These are phyloP conservation scores for Violaceomyces palustris DNA, from an alignment of 1,284 basidiomycete genomes.

Conservation along the genomic window DNA sequence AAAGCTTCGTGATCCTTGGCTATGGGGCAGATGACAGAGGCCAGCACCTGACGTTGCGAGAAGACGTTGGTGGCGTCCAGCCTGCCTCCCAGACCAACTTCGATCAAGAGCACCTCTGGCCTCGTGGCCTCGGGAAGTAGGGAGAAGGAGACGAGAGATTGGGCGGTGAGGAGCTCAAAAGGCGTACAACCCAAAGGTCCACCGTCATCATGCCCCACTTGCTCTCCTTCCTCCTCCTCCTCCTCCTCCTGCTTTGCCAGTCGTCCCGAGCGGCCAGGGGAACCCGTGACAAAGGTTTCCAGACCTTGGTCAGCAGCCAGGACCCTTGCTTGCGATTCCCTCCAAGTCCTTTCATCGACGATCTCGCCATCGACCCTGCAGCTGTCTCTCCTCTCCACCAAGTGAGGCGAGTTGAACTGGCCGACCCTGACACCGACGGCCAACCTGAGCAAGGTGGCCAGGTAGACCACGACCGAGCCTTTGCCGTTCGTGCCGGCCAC, in stretches of 20 bases:
- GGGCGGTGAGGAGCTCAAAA: conserved; percentile 57
- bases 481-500: conserved; percentile 97
- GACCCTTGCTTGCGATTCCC: conserved; percentile 58
- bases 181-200: conserved; percentile 31
- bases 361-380: conserved; percentile 66
- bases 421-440: conserved; percentile 62
- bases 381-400: conserved; percentile 71
- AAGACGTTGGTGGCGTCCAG: conserved; percentile 86
- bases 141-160: conserved; percentile 43
- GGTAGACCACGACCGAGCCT: conserved; percentile 78
- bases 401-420: conserved; percentile 88
- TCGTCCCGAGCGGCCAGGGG: too few relatives aligned
- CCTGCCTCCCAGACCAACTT: conserved; percentile 90
- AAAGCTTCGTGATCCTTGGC: conserved; percentile 90
- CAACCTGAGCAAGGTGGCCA: conserved; percentile 69
- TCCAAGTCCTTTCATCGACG: conserved; percentile 60
- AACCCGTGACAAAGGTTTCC: conserved; percentile 60
- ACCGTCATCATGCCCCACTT: conserved; percentile 13
- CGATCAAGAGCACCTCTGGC: conserved; percentile 78
- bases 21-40: conserved; percentile 76
- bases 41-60: conserved; percentile 65
- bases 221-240: too few relatives aligned
- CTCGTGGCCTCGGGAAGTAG: conserved; percentile 43
- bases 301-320: conserved; percentile 60
- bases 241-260: too few relatives aligned